phyloP scores from a whole-genome alignment of 805 yeast genomes.

The Saturnispora silvae region DNA sequence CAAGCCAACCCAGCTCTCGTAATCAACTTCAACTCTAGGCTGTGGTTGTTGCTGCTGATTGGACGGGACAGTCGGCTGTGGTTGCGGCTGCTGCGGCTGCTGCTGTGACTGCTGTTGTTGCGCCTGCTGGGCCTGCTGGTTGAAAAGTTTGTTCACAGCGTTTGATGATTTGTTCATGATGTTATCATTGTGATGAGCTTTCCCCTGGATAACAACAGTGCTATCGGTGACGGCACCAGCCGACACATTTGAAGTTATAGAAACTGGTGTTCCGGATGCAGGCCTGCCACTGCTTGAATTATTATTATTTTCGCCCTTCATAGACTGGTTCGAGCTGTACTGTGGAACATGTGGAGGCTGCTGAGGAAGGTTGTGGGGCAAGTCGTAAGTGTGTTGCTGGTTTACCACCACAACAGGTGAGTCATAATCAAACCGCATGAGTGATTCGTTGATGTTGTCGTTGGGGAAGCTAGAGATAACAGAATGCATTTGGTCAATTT shows the following conservation, averaged over 20 bases:
- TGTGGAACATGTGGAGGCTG: no score
- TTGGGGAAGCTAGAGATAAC: conserved; percentile 1
- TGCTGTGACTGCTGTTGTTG: neutral
- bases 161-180: no score
- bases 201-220: no score
- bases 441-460: conserved; percentile 3
- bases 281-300: no score
- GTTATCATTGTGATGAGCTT: no score
- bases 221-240: no score
- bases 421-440: conserved; percentile 6
- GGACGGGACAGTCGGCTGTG: neutral
- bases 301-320: no score
- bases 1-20: conserved; percentile 2
- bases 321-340: no score
- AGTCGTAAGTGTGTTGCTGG: neutral
- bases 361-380: no score
- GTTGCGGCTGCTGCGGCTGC: neutral
- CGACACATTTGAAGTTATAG: no score
- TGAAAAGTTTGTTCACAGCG: no score
- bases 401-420: neutral
- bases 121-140: neutral
- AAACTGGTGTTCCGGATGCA: no score
- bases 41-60: neutral
- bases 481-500: conserved; percentile 5
- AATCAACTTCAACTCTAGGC: neutral